Percentiles rank a stretch among this genome's conserved stretches.
These are phyloP conservation scores for Dictyostelium brefeldianum DNA, from an alignment of 78 protist species.

Conservation along the genomic window DNA sequence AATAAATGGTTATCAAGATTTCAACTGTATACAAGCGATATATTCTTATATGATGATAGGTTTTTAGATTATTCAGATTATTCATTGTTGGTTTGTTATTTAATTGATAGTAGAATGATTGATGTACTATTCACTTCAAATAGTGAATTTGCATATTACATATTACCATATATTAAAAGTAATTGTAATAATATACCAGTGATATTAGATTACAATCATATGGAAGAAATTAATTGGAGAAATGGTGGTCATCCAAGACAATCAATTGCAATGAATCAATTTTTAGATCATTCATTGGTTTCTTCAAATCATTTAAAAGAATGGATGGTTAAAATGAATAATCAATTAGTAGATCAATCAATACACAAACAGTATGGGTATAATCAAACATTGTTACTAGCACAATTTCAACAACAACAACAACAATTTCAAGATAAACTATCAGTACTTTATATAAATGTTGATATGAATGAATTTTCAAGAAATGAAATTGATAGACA, in stretches of 20 bases:
- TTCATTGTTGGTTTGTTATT: conserved; percentile 52
- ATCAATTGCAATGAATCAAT: conserved; percentile 14
- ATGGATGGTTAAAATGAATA: conserved; percentile 18
- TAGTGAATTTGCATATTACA: conserved; percentile 43
- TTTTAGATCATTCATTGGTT: conserved; percentile 22
- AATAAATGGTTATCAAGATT: conserved; percentile 56
- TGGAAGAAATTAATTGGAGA: conserved; percentile 74
- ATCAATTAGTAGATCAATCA: background rate
- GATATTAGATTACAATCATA: conserved; percentile 49
- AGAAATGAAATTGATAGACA: conserved; percentile 2
- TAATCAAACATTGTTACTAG: no score
- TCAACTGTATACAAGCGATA: conserved; percentile 45
- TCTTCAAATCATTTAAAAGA: conserved; percentile 64
- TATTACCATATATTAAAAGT: conserved; percentile 34
- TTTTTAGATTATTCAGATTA: conserved; percentile 10
- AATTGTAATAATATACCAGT: background rate
- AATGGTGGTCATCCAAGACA: conserved; percentile 76
- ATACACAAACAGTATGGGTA: background rate
- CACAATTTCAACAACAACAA: no score
- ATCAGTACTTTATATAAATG: conserved; percentile 24
- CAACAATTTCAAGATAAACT: background rate
- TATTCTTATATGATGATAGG: conserved; percentile 32
- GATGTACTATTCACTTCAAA: conserved; percentile 51
- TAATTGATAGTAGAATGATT: conserved; percentile 28
- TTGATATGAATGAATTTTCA: conserved; percentile 43